phyloP scores from a whole-genome alignment of 805 yeast genomes.

The Limtongia smithiae region DNA sequence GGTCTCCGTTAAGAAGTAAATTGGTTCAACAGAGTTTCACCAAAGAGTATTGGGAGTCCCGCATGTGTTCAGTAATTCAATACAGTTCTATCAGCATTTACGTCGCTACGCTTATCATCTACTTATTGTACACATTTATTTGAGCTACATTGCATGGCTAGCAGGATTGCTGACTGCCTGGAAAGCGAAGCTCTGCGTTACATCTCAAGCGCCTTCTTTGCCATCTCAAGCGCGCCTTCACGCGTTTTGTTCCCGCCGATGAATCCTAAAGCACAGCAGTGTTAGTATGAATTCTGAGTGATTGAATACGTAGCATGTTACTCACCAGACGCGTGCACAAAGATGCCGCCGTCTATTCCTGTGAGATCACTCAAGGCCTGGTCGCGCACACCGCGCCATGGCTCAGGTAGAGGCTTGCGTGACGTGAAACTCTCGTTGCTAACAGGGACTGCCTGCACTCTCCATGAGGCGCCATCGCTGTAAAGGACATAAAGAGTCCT shows the following conservation, averaged over 20 bases:
- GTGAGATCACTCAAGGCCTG: conserved; percentile 66
- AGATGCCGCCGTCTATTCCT: conserved; percentile 84
- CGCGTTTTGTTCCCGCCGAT: conserved; percentile 87
- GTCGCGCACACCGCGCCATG: conserved; percentile 95
- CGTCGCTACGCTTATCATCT: no score
- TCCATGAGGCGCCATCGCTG: conserved; percentile 66
- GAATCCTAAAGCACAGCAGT: conserved; percentile 69
- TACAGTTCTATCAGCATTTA: no score
- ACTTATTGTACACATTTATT: no score
- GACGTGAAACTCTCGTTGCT: conserved; percentile 73
- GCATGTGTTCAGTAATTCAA: no score
- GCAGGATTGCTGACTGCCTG: no score
- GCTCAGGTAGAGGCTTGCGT: conserved; percentile 82
- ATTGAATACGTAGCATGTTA: neutral
- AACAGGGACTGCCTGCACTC: conserved; percentile 91
- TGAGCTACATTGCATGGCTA: no score
- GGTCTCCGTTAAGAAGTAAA: conserved; percentile 31
- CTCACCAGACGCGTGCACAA: conserved; percentile 66
- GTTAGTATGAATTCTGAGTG: no score
- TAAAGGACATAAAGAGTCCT: conserved; percentile 71
- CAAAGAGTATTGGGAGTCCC: no score
- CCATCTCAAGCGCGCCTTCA: conserved; percentile 76
- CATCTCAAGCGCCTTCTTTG: conserved; percentile 44
- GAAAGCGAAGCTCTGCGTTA: no score
- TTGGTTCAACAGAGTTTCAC: neutral